Conservation (phyloP, 1,284 basidiomycete genomes). For the Moesziomyces antarcticus region DNA sequence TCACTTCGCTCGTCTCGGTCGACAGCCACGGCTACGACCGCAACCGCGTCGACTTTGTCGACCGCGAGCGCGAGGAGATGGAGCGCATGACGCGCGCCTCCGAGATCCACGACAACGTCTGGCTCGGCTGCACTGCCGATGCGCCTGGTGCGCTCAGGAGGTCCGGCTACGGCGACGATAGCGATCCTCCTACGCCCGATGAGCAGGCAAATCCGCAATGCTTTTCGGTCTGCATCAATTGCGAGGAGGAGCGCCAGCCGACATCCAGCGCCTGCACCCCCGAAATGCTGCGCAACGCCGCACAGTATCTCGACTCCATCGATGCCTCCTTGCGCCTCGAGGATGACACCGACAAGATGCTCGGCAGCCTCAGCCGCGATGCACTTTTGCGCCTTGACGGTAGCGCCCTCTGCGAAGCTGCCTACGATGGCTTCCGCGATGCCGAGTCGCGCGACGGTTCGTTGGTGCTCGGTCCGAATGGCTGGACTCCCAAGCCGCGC, state of each 20-base stretch:
- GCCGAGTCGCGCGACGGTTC: conserved; percentile 28
- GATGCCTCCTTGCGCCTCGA: conserved; percentile 71
- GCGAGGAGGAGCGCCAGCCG: conserved; percentile 75
- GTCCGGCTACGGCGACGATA: conserved; percentile 14
- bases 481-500: conserved; percentile 53
- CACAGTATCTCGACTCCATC: conserved; percentile 74
- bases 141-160: conserved; percentile 34
- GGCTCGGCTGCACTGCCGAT: conserved; percentile 65
- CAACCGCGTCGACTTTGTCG: conserved; percentile 71
- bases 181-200: conserved; percentile 34
- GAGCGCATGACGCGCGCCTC: conserved; percentile 83
- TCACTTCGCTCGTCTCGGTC: conserved; percentile 72
- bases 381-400: conserved; percentile 66
- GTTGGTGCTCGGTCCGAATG: conserved; percentile 61
- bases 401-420: conserved; percentile 5
- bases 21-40: conserved; percentile 70
- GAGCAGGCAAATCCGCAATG: conserved; percentile 75
- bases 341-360: conserved; percentile 76
- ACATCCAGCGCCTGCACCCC: conserved; percentile 55
- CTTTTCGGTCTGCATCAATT: conserved; percentile 86
- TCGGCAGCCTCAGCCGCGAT: conserved; percentile 73
- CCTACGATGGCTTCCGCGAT: conserved; percentile 21
- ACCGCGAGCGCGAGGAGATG: conserved; percentile 86
- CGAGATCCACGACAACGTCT: conserved; percentile 77
- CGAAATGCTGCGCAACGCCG: conserved; percentile 70